Percentiles rank a stretch among this genome's conserved stretches.
These are phyloP conservation scores for Pythium phragmitis DNA, from an alignment of 352 stramenopile species.

Conservation along the genomic window DNA sequence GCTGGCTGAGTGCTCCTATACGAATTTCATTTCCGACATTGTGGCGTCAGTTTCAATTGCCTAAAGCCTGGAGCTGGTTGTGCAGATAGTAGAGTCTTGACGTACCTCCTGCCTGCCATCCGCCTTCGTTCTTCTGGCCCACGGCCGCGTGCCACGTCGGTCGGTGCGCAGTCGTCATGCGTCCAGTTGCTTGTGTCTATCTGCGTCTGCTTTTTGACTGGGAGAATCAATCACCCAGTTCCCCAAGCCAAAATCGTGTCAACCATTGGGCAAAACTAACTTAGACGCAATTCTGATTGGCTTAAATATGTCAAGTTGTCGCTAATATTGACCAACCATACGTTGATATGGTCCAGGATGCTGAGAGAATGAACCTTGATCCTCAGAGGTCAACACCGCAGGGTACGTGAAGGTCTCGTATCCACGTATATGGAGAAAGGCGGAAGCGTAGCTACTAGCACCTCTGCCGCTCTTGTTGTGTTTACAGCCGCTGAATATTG, in stretches of 20 bases:
- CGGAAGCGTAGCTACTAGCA: too few species aligned
- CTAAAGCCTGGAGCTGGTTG: neutral
- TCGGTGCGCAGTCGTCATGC: constrained; percentile 85
- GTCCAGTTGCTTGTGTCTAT: neutral
- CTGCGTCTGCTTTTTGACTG: constrained; percentile 2
- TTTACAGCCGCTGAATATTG: too few species aligned
- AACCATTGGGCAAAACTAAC: neutral
- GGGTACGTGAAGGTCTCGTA: too few species aligned
- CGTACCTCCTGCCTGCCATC: constrained; percentile 78
- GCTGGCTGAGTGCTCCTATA: constrained; percentile 70
- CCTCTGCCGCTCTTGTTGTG: too few species aligned
- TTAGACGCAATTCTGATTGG: neutral
- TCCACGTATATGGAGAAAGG: too few species aligned
- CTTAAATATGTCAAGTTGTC: neutral
- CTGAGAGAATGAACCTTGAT: too few species aligned
- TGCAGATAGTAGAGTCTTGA: neutral
- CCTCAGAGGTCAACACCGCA: too few species aligned
- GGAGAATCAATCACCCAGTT: neutral
- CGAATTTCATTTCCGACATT: constrained; percentile 1
- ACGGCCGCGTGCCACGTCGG: constrained; percentile 86
- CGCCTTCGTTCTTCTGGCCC: constrained; percentile 83
- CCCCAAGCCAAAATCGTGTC: too few species aligned
- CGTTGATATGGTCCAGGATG: too few species aligned
- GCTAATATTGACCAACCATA: neutral
- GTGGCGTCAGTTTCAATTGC: neutral